Evolutionary conservation across 1,139 yeast genomes (phyloP).

Genomic region (Yamadazyma dendronema): DNA sequence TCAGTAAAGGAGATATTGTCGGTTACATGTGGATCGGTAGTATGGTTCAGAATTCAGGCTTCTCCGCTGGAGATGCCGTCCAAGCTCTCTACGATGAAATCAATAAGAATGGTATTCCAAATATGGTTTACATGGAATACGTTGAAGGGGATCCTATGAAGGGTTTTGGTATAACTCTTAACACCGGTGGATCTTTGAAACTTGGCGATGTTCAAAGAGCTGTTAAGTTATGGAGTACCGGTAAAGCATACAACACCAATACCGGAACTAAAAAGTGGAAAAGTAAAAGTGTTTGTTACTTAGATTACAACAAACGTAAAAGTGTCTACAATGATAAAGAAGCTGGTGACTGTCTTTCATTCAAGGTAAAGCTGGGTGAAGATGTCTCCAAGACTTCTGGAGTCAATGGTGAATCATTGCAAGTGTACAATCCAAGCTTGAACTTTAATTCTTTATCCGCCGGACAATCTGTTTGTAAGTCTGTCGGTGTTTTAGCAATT

Average conservation of each 20-base stretch:
- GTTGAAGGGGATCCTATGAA: conserved; percentile 13
- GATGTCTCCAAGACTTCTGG: conserved; percentile 9
- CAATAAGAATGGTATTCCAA: conserved; percentile 14
- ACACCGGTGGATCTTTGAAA: conserved; percentile 11
- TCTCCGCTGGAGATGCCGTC: conserved; percentile 12
- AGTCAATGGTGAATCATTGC: conserved; percentile 12
- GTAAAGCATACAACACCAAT: conserved; percentile 9
- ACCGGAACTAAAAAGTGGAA: conserved; percentile 10
- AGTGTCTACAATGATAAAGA: conserved; percentile 8
- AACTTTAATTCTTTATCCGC: conserved; percentile 10
- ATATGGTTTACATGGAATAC: conserved; percentile 13
- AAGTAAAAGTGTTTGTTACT: conserved; percentile 6
- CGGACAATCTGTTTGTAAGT: conserved; percentile 13
- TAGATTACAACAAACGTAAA: conserved; percentile 8
- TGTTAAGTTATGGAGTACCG: conserved; percentile 16
- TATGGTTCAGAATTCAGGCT: conserved; percentile 16
- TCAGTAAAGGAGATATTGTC: conserved; percentile 7
- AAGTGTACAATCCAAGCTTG: conserved; percentile 13
- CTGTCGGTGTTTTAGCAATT: conserved; percentile 10
- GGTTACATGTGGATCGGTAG: conserved; percentile 18
- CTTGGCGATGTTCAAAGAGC: conserved; percentile 14
- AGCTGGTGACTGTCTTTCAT: conserved; percentile 11
- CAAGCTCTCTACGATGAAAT: conserved; percentile 13
- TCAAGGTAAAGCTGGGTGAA: conserved; percentile 5
- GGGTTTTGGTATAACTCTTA: conserved; percentile 13